phyloP scores from a whole-genome alignment of 371 early-diverging fungal genomes.

The Massospora cicadina region DNA sequence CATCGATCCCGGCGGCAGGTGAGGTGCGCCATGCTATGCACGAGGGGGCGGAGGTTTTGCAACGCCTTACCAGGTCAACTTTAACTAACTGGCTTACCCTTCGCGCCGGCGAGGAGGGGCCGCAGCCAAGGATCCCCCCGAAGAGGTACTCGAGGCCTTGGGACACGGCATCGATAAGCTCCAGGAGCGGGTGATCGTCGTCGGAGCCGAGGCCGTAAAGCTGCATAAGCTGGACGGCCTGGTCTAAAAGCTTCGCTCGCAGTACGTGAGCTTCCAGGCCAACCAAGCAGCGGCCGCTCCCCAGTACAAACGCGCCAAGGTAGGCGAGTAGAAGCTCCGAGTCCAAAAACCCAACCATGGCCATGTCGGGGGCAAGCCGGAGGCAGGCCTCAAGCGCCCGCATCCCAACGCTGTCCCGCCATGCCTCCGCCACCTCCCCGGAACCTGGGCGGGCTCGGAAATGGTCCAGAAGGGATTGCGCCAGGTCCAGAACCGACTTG shows the following conservation, averaged over 20 bases:
- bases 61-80: background rate
- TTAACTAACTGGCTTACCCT: background rate
- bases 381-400: background rate
- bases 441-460: background rate
- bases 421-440: too few relatives aligned
- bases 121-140: background rate
- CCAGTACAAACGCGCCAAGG: background rate
- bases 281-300: background rate
- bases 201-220: background rate
- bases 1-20: background rate
- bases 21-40: background rate
- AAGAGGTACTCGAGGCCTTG: background rate
- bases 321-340: background rate
- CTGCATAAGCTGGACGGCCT: background rate
- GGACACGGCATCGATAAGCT: background rate
- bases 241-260: background rate
- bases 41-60: background rate
- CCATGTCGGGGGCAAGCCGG: background rate
- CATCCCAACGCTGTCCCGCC: background rate
- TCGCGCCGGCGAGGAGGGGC: background rate
- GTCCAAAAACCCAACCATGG: background rate
- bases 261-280: background rate
- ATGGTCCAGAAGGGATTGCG: background rate
- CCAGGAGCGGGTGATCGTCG: background rate
- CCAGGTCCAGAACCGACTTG: background rate